A percentile compares a stretch with the other conserved stretches of the same genome.
These are phyloP conservation scores for Tephrocybe sp. DNA, from an alignment of 768 basidiomycete species.

Conservation along the genomic window DNA sequence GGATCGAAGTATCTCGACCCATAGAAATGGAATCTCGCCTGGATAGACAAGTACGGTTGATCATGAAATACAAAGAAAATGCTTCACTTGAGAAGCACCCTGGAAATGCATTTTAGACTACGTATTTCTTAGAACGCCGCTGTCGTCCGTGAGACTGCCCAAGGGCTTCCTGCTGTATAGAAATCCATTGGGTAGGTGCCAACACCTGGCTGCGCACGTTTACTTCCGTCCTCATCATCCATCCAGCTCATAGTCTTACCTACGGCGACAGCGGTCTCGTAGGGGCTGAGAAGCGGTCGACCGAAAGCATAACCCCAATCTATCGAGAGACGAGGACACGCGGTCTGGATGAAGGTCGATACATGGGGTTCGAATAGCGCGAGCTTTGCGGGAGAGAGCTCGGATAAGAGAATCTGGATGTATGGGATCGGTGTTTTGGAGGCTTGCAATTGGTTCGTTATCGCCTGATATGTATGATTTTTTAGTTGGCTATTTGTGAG, in stretches of 20 bases:
- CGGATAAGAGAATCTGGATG: slow-evolving; percentile 91
- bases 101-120: not conserved
- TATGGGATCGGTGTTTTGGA: slow-evolving; percentile 64
- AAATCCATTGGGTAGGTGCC: slow-evolving; percentile 95
- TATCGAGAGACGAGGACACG: slow-evolving; percentile 93
- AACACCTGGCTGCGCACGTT: slow-evolving; percentile 25
- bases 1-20: not conserved
- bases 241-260: slow-evolving; percentile 71
- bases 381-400: slow-evolving; percentile 94
- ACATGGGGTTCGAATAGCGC: slow-evolving; percentile 80
- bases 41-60: too few relatives aligned
- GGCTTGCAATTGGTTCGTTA: slow-evolving; percentile 65
- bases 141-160: slow-evolving; percentile 67
- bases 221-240: slow-evolving; percentile 27
- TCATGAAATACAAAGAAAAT: too few relatives aligned
- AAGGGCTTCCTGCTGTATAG: slow-evolving; percentile 78
- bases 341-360: slow-evolving; percentile 92
- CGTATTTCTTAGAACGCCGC: slow-evolving; percentile 39
- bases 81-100: too few relatives aligned
- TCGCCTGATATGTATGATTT: slow-evolving; percentile 45
- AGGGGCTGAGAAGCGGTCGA: slow-evolving; percentile 85
- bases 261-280: slow-evolving; percentile 87
- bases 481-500: not conserved
- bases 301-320: slow-evolving; percentile 99
- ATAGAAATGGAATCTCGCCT: too few relatives aligned